These are phyloP conservation scores for Erodium chrysanthum DNA, from an alignment of 441 rosid species.

Conservation along the genomic window DNA sequence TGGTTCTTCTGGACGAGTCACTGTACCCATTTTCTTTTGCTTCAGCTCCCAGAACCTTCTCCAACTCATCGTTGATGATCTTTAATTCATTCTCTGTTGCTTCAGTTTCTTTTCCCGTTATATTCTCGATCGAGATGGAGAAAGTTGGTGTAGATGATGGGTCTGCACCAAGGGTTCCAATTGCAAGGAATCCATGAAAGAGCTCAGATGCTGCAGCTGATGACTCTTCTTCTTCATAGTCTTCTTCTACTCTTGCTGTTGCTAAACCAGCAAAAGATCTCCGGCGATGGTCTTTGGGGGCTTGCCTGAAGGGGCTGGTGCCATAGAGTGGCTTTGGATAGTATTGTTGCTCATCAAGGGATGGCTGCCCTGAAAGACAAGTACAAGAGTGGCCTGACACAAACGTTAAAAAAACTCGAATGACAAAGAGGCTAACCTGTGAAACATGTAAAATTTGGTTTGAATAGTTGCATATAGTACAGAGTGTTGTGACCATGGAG, in stretches of 20 bases:
- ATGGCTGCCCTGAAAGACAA: slow-evolving; percentile 53
- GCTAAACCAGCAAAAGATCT: slow-evolving; percentile 47
- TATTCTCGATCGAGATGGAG: slow-evolving; percentile 49
- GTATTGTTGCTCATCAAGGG: slow-evolving; percentile 47
- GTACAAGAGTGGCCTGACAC: slow-evolving; percentile 42
- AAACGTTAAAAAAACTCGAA: slow-evolving; percentile 8
- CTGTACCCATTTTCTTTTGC: slow-evolving; percentile 47
- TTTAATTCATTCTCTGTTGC: slow-evolving; percentile 61
- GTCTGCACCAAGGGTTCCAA: slow-evolving; percentile 67
- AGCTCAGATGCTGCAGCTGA: slow-evolving; percentile 45
- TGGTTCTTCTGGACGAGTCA: slow-evolving; percentile 34
- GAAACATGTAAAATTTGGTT: slow-evolving; percentile 1
- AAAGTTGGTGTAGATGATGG: slow-evolving; percentile 58
- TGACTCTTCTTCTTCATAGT: slow-evolving; percentile 30
- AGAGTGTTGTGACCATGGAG: background rate
- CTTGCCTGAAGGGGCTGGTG: slow-evolving; percentile 31
- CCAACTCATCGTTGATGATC: slow-evolving; percentile 63
- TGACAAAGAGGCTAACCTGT: slow-evolving; percentile 4
- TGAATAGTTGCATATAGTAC: background rate
- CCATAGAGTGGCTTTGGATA: slow-evolving; percentile 38
- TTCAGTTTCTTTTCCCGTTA: slow-evolving; percentile 59
- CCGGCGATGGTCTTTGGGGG: slow-evolving; percentile 33
- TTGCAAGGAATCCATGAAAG: slow-evolving; percentile 73
- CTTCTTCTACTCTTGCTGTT: slow-evolving; percentile 35
- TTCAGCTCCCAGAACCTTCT: slow-evolving; percentile 59